Evolutionary conservation across 176 grass and related monocot genomes (phyloP).

Genomic region (Areca catechu): DNA sequence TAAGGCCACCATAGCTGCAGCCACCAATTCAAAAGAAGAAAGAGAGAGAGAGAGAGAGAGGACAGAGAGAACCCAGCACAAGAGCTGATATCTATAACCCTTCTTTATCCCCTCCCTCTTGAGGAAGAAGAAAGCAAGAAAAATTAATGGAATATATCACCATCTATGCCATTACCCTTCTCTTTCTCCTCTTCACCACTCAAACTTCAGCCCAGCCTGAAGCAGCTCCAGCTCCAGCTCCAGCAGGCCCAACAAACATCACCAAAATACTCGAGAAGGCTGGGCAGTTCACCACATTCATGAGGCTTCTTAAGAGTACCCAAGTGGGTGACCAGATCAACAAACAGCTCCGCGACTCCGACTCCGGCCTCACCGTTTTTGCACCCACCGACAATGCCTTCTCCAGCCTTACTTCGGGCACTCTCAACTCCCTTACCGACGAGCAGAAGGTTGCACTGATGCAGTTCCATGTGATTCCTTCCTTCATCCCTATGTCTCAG

Average conservation of each 20-base stretch:
- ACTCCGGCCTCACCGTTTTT: conserved; percentile 71
- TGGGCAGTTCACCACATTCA: conserved; percentile 67
- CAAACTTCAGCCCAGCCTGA: conserved; percentile 24
- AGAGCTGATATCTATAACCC: too few species aligned
- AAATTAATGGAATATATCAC: conserved; percentile 14
- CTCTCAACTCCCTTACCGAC: conserved; percentile 76
- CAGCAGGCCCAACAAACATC: conserved; percentile 60
- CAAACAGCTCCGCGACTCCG: conserved; percentile 76
- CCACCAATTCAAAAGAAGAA: neutral
- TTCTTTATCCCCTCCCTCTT: too few species aligned
- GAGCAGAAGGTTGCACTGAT: conserved; percentile 74
- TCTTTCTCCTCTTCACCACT: conserved; percentile 4
- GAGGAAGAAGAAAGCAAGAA: neutral
- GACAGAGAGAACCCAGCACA: too few species aligned
- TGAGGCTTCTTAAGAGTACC: conserved; percentile 57
- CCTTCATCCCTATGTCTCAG: conserved; percentile 37
- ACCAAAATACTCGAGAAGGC: conserved; percentile 66
- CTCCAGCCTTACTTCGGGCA: conserved; percentile 52
- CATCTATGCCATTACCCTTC: conserved; percentile 5
- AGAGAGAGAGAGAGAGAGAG: neutral
- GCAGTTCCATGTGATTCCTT: conserved; percentile 72
- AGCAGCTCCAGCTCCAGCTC: conserved; percentile 24
- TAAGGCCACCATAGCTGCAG: neutral
- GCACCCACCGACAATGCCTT: conserved; percentile 96
- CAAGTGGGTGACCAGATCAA: conserved; percentile 64